These are phyloP conservation scores for Komagataella ulmi DNA, from an alignment of 805 yeast species.

Conservation along the genomic window DNA sequence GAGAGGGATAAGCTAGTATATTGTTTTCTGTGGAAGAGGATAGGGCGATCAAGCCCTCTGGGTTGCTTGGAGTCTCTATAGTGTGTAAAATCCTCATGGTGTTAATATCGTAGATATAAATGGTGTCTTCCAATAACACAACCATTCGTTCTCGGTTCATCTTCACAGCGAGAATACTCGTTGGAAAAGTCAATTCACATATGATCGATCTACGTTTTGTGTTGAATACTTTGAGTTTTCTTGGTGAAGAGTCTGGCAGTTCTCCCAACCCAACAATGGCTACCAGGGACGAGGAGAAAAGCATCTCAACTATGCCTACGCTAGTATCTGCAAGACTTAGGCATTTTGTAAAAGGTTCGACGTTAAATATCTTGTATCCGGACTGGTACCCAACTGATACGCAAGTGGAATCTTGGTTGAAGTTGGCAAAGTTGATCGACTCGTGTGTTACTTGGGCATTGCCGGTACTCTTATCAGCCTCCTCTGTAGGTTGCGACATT, in stretches of 20 bases:
- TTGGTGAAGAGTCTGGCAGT: constrained; percentile 62
- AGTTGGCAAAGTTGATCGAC: constrained; percentile 38
- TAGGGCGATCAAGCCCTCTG: constrained; percentile 47
- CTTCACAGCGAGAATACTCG: constrained; percentile 59
- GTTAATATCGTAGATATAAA: constrained; percentile 80
- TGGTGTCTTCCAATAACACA: constrained; percentile 74
- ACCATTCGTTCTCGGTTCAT: constrained; percentile 76
- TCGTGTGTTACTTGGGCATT: constrained; percentile 4
- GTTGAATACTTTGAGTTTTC: constrained; percentile 72
- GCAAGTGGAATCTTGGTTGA: constrained; percentile 82
- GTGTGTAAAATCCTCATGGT: constrained; percentile 77
- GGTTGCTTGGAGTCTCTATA: constrained; percentile 49
- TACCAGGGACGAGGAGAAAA: constrained; percentile 73
- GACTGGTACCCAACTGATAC: constrained; percentile 56
- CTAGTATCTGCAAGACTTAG: constrained; percentile 42
- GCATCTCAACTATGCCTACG: constrained; percentile 79
- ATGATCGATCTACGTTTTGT: constrained; percentile 59
- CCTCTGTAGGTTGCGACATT: neutral
- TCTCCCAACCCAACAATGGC: constrained; percentile 81
- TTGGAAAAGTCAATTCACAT: constrained; percentile 85
- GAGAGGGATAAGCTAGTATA: constrained; percentile 63
- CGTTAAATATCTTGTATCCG: constrained; percentile 67
- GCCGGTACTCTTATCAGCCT: neutral
- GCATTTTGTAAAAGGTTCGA: constrained; percentile 73
- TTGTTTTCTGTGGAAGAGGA: constrained; percentile 39